These are phyloP conservation scores for Aegle marmelos DNA, from an alignment of 345 rosid species.

Conservation along the genomic window DNA sequence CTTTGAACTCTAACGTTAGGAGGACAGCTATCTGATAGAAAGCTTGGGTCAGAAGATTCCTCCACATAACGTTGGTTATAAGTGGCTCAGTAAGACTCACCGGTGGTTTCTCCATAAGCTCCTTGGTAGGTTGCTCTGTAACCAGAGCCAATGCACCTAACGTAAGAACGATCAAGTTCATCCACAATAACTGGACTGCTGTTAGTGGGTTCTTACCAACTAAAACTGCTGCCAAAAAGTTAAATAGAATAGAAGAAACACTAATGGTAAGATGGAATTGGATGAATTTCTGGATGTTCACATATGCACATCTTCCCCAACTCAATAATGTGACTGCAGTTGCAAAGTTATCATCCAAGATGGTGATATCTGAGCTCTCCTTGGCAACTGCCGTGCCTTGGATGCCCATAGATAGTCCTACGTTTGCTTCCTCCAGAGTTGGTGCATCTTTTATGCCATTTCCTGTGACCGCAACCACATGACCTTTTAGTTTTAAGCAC, in stretches of 20 bases:
- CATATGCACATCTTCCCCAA: slow-evolving; percentile 79
- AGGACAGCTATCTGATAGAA: too few species aligned
- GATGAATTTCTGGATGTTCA: slow-evolving; percentile 72
- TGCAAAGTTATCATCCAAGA: slow-evolving; percentile 72
- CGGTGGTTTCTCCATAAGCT: slow-evolving; percentile 59
- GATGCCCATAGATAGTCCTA: slow-evolving; percentile 39
- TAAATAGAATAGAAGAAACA: slow-evolving; percentile 44
- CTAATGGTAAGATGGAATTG: slow-evolving; percentile 76
- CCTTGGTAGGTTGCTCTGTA: slow-evolving; percentile 60
- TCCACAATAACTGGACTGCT: slow-evolving; percentile 73
- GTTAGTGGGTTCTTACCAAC: slow-evolving; percentile 10
- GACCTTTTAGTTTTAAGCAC: too few species aligned
- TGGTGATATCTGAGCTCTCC: slow-evolving; percentile 44
- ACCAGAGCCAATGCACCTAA: slow-evolving; percentile 73
- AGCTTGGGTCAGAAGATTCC: too few species aligned
- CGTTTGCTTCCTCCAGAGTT: slow-evolving; percentile 1
- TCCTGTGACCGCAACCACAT: too few species aligned
- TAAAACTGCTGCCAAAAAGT: slow-evolving; percentile 41
- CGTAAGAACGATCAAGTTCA: slow-evolving; percentile 74
- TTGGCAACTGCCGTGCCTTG: slow-evolving; percentile 41
- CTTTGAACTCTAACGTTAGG: too few species aligned
- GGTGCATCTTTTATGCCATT: neutral
- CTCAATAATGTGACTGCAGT: slow-evolving; percentile 54
- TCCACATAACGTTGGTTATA: too few species aligned
- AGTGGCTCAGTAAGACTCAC: slow-evolving; percentile 35